Conservation (phyloP, 257 asterid genomes). For the Nicotiana noctiflora region DNA sequence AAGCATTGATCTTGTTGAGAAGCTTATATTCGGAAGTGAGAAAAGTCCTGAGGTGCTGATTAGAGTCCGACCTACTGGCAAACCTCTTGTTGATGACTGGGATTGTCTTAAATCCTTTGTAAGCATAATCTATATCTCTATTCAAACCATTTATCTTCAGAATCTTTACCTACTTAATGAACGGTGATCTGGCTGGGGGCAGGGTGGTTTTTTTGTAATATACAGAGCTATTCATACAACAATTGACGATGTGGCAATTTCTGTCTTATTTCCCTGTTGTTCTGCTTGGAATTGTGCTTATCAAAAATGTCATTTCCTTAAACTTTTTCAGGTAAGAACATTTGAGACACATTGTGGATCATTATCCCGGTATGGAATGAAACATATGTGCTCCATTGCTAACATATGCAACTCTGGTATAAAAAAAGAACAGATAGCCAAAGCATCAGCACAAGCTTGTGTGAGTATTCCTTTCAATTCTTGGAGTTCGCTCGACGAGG, state of each 20-base stretch:
- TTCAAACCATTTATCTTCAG: neutral
- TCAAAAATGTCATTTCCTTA: neutral
- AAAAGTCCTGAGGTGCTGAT: slow-evolving; percentile 53
- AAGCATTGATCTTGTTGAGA: slow-evolving; percentile 60
- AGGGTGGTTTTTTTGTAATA: neutral
- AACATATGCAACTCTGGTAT: slow-evolving; percentile 83
- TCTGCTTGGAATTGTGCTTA: neutral
- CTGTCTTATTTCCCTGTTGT: neutral
- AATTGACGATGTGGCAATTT: neutral
- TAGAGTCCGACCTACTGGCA: slow-evolving; percentile 51
- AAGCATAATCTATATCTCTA: slow-evolving; percentile 10
- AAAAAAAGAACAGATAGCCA: slow-evolving; percentile 54
- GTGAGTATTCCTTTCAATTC: slow-evolving; percentile 49
- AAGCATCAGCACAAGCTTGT: slow-evolving; percentile 78
- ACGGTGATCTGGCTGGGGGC: neutral
- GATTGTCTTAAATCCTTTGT: slow-evolving; percentile 80
- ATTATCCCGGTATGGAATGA: slow-evolving; percentile 85
- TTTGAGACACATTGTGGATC: slow-evolving; percentile 79
- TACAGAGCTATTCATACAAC: neutral
- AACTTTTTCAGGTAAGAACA: slow-evolving; percentile 45
- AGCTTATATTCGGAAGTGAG: slow-evolving; percentile 70
- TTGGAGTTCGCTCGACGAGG: slow-evolving; percentile 69
- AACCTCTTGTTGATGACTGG: slow-evolving; percentile 88
- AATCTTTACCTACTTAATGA: neutral
- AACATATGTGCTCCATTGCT: slow-evolving; percentile 84